These are phyloP conservation scores for Ceratocystis cacaofunesta DNA, from an alignment of 2,329 filamentous ascomycete species.

Conservation along the genomic window DNA sequence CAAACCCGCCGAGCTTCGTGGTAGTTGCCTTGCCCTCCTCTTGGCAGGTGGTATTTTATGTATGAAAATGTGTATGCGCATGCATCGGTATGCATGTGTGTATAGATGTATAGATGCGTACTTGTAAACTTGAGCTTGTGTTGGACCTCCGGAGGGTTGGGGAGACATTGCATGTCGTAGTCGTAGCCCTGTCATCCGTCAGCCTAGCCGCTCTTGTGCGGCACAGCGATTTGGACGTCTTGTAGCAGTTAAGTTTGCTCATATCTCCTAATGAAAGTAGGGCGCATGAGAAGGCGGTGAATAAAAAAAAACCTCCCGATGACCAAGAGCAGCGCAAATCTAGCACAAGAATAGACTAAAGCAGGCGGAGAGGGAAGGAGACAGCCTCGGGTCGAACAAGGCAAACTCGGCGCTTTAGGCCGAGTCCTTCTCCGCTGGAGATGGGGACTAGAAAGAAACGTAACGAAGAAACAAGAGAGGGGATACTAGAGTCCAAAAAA, in stretches of 20 bases:
- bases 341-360: background rate
- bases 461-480: background rate
- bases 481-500: background rate
- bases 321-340: background rate
- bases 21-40: background rate
- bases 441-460: too few species aligned
- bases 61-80: background rate
- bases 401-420: background rate
- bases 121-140: background rate
- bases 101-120: background rate
- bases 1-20: background rate
- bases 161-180: background rate
- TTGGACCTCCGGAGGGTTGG: background rate
- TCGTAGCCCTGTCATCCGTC: background rate
- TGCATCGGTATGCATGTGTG: background rate
- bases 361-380: background rate
- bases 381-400: background rate
- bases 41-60: background rate
- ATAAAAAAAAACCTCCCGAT: too few species aligned
- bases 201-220: background rate
- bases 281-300: too few species aligned
- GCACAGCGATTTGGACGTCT: background rate
- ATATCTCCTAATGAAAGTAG: too few species aligned
- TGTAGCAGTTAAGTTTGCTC: background rate
- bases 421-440: background rate